Evolutionary conservation across 1,139 yeast species (phyloP), one percentile per base, ranked within the genome.

Genomic region (Torulaspora pretoriensis): DNA sequence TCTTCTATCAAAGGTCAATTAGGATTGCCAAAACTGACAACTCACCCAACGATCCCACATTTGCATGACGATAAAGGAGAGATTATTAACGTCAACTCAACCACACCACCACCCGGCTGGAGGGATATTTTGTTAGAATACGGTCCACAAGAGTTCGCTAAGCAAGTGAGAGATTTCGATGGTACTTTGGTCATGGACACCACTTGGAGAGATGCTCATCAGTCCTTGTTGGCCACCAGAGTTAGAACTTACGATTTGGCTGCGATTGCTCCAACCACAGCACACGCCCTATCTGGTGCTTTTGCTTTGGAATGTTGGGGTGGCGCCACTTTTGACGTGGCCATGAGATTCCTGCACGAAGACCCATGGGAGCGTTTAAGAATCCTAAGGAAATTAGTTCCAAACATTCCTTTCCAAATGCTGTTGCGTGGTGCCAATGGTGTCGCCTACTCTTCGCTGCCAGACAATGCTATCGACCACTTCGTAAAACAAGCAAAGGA

Each of bases 161-260:
- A 81, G 69, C 83, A 87, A 61, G 95, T 94, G 50, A 81, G 97
- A 68, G 68, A 72, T 24, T 83, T 81, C 69, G 73, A 87, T 46
- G 98, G 98, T 60, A 83, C 95, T 54, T 75, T 92, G 67, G 71
- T 92, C 59, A 94, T 94, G 85, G 99, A 92, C 68, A 92, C 99
- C 44, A 92, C 99, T 12, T 92, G 99, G 99, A 87, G 99, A 80
- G 99, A 92, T 70, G 98, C 98, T 31, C 98, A 94, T 70, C 99
- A 92, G 74, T 89, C 97, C n/a, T 72, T 92, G 57, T 75, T 92
- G 60, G 99, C 99, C 7, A 94, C 98, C 35, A 84, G 98, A 70
- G 95, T 92, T 31, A 83, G 99, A 71, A 94, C 98, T 24, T 78
- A 85, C 59, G 99, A 92, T 68, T 73, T 92, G 61, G 73, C 83